These are phyloP conservation scores for Chalciporus pseudorubinellus DNA, from an alignment of 768 basidiomycete species.

Conservation along the genomic window DNA sequence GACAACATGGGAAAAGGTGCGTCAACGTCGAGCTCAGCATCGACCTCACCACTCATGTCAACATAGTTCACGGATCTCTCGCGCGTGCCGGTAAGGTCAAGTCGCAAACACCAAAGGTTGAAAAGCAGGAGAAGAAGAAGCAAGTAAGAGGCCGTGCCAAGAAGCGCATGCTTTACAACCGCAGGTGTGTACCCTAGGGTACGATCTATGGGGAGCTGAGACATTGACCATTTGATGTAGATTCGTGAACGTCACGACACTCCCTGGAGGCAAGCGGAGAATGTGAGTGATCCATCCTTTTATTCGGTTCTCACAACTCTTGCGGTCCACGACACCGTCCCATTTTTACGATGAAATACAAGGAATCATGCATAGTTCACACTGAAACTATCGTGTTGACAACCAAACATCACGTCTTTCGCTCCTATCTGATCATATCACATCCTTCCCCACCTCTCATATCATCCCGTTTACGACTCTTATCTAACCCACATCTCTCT, in stretches of 20 bases:
- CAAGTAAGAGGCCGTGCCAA: slow-evolving; percentile 95
- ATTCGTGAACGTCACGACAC: slow-evolving; percentile 91
- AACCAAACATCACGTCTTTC: slow-evolving; percentile 93
- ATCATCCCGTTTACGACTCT: not conserved
- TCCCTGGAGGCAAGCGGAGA: slow-evolving; percentile 89
- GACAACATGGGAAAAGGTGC: slow-evolving; percentile 76
- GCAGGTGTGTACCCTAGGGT: slow-evolving; percentile 55
- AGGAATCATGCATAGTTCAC: slow-evolving; percentile 89
- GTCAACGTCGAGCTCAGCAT: slow-evolving; percentile 10
- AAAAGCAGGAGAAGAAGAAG: slow-evolving; percentile 99
- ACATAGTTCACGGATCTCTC: slow-evolving; percentile 93
- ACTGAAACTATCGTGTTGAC: slow-evolving; percentile 87
- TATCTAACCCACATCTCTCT: slow-evolving; percentile 6
- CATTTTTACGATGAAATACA: slow-evolving; percentile 23
- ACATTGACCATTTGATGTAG: slow-evolving; percentile 34
- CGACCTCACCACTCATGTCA: not conserved
- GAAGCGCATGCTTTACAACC: slow-evolving; percentile 93
- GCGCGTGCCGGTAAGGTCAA: slow-evolving; percentile 99
- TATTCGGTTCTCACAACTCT: slow-evolving; percentile 67
- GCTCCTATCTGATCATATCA: slow-evolving; percentile 97
- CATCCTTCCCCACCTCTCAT: slow-evolving; percentile 27
- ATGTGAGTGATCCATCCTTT: slow-evolving; percentile 67
- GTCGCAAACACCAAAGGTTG: slow-evolving; percentile 97
- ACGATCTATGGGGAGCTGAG: not conserved
- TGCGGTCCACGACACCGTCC: slow-evolving; percentile 50